Percentiles rank a stretch among this genome's conserved stretches.
Evolutionary conservation across 208 protist genomes (phyloP).

Genomic region (Leptomonas pyrrhocoris): DNA sequence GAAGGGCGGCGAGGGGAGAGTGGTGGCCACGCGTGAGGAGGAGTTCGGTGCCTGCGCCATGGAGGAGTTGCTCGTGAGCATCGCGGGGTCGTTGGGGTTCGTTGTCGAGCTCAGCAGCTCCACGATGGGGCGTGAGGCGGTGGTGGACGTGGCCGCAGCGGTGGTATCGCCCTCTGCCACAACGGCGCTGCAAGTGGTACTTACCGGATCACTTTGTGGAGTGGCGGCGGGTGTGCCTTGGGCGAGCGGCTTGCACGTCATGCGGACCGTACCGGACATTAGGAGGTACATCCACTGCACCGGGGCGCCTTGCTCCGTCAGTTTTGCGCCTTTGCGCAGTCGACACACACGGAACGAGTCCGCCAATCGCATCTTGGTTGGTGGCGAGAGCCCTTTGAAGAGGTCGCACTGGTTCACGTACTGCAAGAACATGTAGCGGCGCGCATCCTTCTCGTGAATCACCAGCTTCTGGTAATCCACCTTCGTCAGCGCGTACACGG

Average conservation of each 20-base stretch:
- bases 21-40: neutral
- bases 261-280: slow-evolving; percentile 61
- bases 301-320: slow-evolving; percentile 45
- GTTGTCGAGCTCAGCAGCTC: slow-evolving; percentile 3
- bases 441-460: slow-evolving; percentile 50
- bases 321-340: slow-evolving; percentile 41
- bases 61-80: slow-evolving; percentile 11
- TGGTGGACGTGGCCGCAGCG: neutral
- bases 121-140: slow-evolving; percentile 1
- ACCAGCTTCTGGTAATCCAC: slow-evolving; percentile 57
- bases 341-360: slow-evolving; percentile 59
- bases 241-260: slow-evolving; percentile 25
- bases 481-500: slow-evolving; percentile 57
- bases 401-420: slow-evolving; percentile 55
- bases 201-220: neutral
- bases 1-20: slow-evolving; percentile 7
- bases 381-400: slow-evolving; percentile 45
- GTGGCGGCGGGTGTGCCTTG: neutral
- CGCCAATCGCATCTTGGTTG: slow-evolving; percentile 54
- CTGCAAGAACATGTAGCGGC: slow-evolving; percentile 56
- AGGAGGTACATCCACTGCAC: slow-evolving; percentile 87
- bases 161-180: slow-evolving; percentile 7
- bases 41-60: slow-evolving; percentile 11
- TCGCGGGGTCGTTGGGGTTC: neutral
- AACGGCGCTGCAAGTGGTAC: neutral